Base-by-base conservation (phyloP, 139 green algal species). In the Volvox reticuliferus region DNA sequence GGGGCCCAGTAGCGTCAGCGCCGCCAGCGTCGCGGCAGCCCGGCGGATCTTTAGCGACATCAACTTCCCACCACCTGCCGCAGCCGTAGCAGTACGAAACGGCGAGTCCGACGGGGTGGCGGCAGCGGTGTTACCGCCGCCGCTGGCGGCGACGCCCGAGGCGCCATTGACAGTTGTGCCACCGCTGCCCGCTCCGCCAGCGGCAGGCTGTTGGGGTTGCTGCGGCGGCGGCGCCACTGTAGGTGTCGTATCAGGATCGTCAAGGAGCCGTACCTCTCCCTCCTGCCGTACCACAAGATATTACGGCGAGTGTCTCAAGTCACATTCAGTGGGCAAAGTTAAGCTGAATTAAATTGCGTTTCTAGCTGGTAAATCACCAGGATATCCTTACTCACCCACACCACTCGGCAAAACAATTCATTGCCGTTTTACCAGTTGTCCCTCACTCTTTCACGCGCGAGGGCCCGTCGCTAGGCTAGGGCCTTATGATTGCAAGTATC, bases 191-290 rank as follows among this genome's bases (percentile, higher is more conserved):
- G 18, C 24, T 19, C 22, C 73, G 24, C 24, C 24, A 18, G 28
- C 18, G 24, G 37, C 17, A 32, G 61, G 81, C 81, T 28, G 62
- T 30, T 28, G 82, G 20, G 33, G 63, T 35, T 35, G 81, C 79
- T 30, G 82, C 32, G 63, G 63, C 65, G 86, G 86, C 86, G 73
- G 71, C 20, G 71, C 36, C 86, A 17, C 55, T 44, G 6, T 12
- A 0, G 78, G 37, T 13, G 36, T 32, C 3, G 36, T 84, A 22
- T 90, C 86, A 1, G 86, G 86, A 16, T 90, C 86, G 18, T 90
- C 86, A 30, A 90, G 6, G 12, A 90, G 86, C 50, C 86, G 44
- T n/a, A 90, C 50, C 71, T 90, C 86, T 20, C 86, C 86, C 21
- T 90, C 86, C 86, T 90, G 71, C 61, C 1, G 50, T 19, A 17